Conservation (phyloP, 129 eudicot species). For the sunflower (Helianthus annuus) region HanXRQr2.0-SUNRISE NC_035446.2:89126519-89127018, state of each 20-base stretch:
- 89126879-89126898: constrained; percentile 97
- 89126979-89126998: neutral
- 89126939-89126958: constrained; percentile 31
- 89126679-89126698: constrained; percentile 79
- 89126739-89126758: constrained; percentile 94
- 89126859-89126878: constrained; percentile 90
- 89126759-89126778: constrained; percentile 74
- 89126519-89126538: neutral
- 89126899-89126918: constrained; percentile 98
- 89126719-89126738: constrained; percentile 90
- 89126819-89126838: constrained; percentile 97
- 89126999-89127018: too few relatives aligned
- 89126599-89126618: constrained; percentile 84
- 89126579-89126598: neutral
- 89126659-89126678: constrained; percentile 76
- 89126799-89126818: constrained; percentile 79
- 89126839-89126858: constrained; percentile 91
- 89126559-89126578: constrained; percentile 8
- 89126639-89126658: constrained; percentile 94
- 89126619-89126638: constrained; percentile 96
- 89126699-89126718: constrained; percentile 82
- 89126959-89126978: neutral
- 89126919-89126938: constrained; percentile 97
- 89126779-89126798: constrained; percentile 75
- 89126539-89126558: neutral